phyloP scores from a whole-genome alignment of 2,329 filamentous ascomycete genomes.

The Xylariaceae sp. region DNA sequence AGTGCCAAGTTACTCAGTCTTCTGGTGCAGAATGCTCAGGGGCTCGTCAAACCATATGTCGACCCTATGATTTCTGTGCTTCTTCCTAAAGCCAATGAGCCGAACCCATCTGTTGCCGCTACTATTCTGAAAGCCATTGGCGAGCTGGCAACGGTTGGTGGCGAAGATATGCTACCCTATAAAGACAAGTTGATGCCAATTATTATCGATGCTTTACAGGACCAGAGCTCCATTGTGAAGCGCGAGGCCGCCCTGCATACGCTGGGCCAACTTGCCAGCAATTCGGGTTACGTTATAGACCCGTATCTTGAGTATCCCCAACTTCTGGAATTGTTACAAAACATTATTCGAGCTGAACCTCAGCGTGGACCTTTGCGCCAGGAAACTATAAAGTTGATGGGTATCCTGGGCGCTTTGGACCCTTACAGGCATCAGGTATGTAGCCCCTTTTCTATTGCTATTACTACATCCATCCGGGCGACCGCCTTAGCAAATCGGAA shows the following conservation, averaged over 20 bases:
- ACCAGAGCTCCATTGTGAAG: constrained; percentile 84
- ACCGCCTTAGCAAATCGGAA: too few species aligned
- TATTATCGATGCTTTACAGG: constrained; percentile 88
- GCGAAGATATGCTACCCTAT: constrained; percentile 88
- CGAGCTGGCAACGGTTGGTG: constrained; percentile 87
- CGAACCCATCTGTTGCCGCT: constrained; percentile 80
- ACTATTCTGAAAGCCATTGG: constrained; percentile 95
- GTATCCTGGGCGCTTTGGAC: constrained; percentile 89
- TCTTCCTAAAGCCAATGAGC: constrained; percentile 84
- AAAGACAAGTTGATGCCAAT: constrained; percentile 91
- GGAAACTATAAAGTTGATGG: constrained; percentile 94
- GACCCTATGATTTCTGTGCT: constrained; percentile 93
- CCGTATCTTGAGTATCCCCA: constrained; percentile 95
- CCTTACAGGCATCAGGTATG: constrained; percentile 83
- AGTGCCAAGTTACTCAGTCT: constrained; percentile 89
- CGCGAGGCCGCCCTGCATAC: constrained; percentile 87
- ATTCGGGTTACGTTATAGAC: constrained; percentile 94
- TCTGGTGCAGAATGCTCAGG: constrained; percentile 86
- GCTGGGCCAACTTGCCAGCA: constrained; percentile 86
- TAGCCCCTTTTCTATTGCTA: constrained; percentile 15
- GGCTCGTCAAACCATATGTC: constrained; percentile 91
- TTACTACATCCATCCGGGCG: constrained; percentile 15
- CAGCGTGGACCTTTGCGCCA: constrained; percentile 79
- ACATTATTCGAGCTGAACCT: constrained; percentile 85
- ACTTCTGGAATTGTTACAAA: constrained; percentile 84